Evolutionary conservation across 805 yeast species (phyloP).

Genomic region (Kregervanrija delftensis): DNA sequence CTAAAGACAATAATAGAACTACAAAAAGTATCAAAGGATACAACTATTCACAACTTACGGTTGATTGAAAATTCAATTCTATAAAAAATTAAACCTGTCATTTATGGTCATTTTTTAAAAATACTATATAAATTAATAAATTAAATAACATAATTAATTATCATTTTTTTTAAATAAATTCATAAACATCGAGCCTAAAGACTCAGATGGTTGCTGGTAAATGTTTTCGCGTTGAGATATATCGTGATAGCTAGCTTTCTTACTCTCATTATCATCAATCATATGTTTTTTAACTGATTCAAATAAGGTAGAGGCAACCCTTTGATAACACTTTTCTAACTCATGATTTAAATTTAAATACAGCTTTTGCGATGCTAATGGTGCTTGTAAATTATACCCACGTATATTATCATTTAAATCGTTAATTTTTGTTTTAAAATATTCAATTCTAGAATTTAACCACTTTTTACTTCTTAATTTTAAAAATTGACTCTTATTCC

Average conservation of each 20-base stretch:
- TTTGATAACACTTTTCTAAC: slow-evolving; percentile 30
- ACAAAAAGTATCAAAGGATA: no score
- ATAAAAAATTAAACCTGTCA: no score
- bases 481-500: slow-evolving; percentile 5
- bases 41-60: no score
- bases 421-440: slow-evolving; percentile 29
- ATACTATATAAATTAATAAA: no score
- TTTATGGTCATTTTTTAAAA: no score
- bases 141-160: no score
- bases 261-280: slow-evolving; percentile 3
- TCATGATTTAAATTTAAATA: slow-evolving; percentile 42
- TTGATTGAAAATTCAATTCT: no score
- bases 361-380: slow-evolving; percentile 50
- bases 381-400: slow-evolving; percentile 60
- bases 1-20: no score
- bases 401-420: slow-evolving; percentile 43
- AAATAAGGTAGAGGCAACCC: slow-evolving; percentile 24
- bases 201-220: slow-evolving; percentile 25
- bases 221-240: slow-evolving; percentile 17
- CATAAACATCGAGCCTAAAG: slow-evolving; percentile 23
- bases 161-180: slow-evolving; percentile 12
- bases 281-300: slow-evolving; percentile 17
- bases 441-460: slow-evolving; percentile 28
- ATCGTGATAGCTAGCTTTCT: slow-evolving; percentile 11
- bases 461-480: slow-evolving; percentile 26